Percentiles rank a stretch among this genome's conserved stretches.
phyloP scores from a whole-genome alignment of 805 yeast genomes.

The Clavispora santaluciae region DNA sequence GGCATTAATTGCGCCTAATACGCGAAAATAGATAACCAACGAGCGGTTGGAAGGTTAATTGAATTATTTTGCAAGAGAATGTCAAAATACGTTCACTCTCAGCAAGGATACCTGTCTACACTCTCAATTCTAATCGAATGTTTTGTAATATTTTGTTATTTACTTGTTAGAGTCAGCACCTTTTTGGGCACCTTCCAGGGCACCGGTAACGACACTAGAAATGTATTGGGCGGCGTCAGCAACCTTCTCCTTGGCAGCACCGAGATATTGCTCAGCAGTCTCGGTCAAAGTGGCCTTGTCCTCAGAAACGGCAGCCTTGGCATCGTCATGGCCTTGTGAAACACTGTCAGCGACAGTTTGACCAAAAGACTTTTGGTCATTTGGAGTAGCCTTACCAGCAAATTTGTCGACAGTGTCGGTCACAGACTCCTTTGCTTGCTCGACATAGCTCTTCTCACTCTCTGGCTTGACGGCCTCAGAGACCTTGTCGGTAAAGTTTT shows the following conservation, averaged over 20 bases:
- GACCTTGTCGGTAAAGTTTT: conserved; percentile 64
- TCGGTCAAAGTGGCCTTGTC: conserved; percentile 40
- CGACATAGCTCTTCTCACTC: conserved; percentile 55
- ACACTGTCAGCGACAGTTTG: conserved; percentile 68
- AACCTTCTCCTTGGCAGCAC: conserved; percentile 51
- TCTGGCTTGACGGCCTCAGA: conserved; percentile 68
- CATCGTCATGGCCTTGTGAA: conserved; percentile 52
- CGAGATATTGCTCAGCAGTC: conserved; percentile 44
- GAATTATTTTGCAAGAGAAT: too few relatives aligned
- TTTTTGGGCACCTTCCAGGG: conserved; percentile 47
- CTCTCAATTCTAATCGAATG: too few relatives aligned
- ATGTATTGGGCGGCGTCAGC: conserved; percentile 55
- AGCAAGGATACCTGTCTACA: too few relatives aligned
- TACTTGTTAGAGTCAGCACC: conserved; percentile 26
- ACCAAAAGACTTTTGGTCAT: conserved; percentile 58
- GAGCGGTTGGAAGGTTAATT: too few relatives aligned
- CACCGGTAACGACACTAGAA: conserved; percentile 51
- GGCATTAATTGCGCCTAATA: too few relatives aligned
- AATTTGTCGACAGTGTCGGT: conserved; percentile 64
- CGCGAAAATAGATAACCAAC: too few relatives aligned
- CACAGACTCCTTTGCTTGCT: conserved; percentile 66
- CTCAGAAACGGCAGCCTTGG: conserved; percentile 39
- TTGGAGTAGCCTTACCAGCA: conserved; percentile 58
- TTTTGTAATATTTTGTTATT: neutral
- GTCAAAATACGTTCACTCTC: too few relatives aligned